Conservation (phyloP, 768 basidiomycete species). For the Thelephora ganbajun region DNA sequence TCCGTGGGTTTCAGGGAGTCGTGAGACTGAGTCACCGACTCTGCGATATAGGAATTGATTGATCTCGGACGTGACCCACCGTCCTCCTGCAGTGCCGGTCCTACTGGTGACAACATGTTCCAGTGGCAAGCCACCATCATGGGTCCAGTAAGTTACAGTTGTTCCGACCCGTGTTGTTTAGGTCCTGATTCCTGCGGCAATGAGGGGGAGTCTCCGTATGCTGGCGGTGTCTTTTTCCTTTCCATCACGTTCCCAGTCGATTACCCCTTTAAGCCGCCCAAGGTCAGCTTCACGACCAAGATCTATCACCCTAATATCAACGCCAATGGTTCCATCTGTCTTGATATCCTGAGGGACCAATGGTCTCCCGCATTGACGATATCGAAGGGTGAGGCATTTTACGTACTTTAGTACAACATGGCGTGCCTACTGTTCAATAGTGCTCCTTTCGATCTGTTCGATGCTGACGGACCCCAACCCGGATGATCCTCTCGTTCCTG, state of each 20-base stretch:
- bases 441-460: conserved; percentile 94
- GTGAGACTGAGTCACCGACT: not conserved
- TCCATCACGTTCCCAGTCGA: conserved; percentile 90
- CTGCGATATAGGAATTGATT: conserved; percentile 69
- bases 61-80: conserved; percentile 99
- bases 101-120: conserved; percentile 97
- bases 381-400: conserved; percentile 67
- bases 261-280: conserved; percentile 99
- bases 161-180: conserved; percentile 1
- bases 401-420: not conserved
- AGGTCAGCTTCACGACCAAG: conserved; percentile 99
- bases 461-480: conserved; percentile 99
- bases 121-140: conserved; percentile 99
- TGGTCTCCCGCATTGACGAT: conserved; percentile 99
- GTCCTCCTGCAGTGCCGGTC: conserved; percentile 97
- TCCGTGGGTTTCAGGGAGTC: not conserved
- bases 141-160: conserved; percentile 68
- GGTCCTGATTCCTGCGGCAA: conserved; percentile 19
- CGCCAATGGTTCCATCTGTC: conserved; percentile 96
- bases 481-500: conserved; percentile 96
- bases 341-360: conserved; percentile 97
- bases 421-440: conserved; percentile 23
- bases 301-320: conserved; percentile 99
- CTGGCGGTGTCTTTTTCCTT: conserved; percentile 98
- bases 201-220: conserved; percentile 89